phyloP scores from a whole-genome alignment of 2,329 filamentous ascomycete genomes.

The Dothidotthia symphoricarpi region DNA sequence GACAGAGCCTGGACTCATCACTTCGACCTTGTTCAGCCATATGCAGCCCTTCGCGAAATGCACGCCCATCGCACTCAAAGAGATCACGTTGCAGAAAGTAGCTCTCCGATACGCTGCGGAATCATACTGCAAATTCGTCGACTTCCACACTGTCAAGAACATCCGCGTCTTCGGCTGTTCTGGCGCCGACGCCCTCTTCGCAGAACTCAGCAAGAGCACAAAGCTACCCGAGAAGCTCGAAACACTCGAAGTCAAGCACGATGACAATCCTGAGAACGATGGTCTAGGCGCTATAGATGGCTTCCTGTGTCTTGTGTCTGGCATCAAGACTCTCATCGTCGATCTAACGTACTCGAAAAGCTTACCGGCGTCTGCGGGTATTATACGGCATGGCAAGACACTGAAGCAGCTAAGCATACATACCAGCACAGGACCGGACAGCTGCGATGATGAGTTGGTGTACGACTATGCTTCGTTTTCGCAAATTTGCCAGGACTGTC shows the following conservation, averaged over 20 bases:
- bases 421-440: conserved; percentile 36
- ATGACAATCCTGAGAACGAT: conserved; percentile 50
- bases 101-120: conserved; percentile 49
- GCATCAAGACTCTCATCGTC: conserved; percentile 46
- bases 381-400: conserved; percentile 48
- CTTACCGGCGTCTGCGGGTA: conserved; percentile 45
- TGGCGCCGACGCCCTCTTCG: conserved; percentile 49
- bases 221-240: conserved; percentile 48
- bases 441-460: conserved; percentile 46
- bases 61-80: conserved; percentile 46
- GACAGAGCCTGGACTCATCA: conserved; percentile 49
- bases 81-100: conserved; percentile 48
- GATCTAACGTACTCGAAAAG: conserved; percentile 45
- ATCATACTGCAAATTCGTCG: conserved; percentile 49
- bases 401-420: conserved; percentile 48
- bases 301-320: conserved; percentile 49
- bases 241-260: conserved; percentile 49
- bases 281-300: conserved; percentile 48
- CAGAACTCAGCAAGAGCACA: conserved; percentile 48
- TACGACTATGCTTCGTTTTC: conserved; percentile 47
- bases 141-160: conserved; percentile 46
- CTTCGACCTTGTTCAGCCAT: conserved; percentile 47
- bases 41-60: conserved; percentile 50
- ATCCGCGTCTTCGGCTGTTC: conserved; percentile 47
- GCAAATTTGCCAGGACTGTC: conserved; percentile 48